Evolutionary conservation across 129 eudicot species (phyloP).

Genomic region (Flaveria sonorensis): DNA sequence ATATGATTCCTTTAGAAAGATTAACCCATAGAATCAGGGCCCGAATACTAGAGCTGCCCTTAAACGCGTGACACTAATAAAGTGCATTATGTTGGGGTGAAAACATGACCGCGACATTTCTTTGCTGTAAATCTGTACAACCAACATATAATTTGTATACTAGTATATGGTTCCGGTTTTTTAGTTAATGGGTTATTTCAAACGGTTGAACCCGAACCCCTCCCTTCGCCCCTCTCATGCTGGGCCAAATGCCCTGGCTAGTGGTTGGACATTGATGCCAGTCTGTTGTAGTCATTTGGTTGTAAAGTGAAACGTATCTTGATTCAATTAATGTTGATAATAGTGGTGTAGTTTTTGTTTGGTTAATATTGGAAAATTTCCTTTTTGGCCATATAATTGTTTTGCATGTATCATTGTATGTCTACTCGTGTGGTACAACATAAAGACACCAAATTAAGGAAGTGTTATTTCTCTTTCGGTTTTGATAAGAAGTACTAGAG

Average conservation of each 20-base stretch:
- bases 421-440: conserved; percentile 24
- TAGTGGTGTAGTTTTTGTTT: conserved; percentile 26
- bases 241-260: conserved; percentile 24
- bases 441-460: not conserved
- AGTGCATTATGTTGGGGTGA: not conserved
- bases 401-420: conserved; percentile 4
- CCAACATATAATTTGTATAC: not conserved
- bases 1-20: not conserved
- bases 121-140: conserved; percentile 9
- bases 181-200: conserved; percentile 15
- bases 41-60: conserved; percentile 23
- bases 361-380: conserved; percentile 14
- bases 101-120: not conserved
- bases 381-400: not conserved
- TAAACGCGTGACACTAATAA: not conserved
- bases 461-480: not conserved
- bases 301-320: conserved; percentile 16
- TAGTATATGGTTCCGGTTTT: conserved; percentile 12
- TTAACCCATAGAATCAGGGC: conserved; percentile 28
- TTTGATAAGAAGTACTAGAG: not conserved
- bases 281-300: conserved; percentile 12
- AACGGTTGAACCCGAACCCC: conserved; percentile 5
- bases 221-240: conserved; percentile 4
- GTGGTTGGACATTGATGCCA: conserved; percentile 23
- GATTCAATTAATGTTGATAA: conserved; percentile 22